Conservation (phyloP, 176 grass and related monocot species). For the Alloteropsis semialata region DNA sequence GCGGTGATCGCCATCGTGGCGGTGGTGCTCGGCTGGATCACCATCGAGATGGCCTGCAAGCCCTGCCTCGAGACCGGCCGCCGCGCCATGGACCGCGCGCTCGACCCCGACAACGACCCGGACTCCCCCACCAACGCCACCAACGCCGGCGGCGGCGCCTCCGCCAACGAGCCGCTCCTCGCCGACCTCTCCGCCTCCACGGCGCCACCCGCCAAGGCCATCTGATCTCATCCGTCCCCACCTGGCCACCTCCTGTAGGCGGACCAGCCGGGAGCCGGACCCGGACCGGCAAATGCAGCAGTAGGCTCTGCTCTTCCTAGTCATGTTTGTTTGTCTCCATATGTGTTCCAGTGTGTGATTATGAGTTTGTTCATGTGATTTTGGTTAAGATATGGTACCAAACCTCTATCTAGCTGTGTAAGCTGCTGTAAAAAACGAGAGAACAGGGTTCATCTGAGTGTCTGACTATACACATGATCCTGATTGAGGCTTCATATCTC, state of each 20-base stretch:
- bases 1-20: constrained; percentile 78
- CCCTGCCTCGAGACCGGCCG: constrained; percentile 84
- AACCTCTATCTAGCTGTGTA: not conserved
- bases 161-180: constrained; percentile 47
- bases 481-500: not conserved
- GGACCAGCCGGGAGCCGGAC: no score
- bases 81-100: constrained; percentile 77
- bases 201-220: constrained; percentile 35
- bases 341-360: not conserved
- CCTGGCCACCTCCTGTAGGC: not conserved
- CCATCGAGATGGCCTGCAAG: constrained; percentile 97
- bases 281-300: not conserved
- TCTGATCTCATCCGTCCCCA: constrained; percentile 15
- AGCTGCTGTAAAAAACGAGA: constrained; percentile 9
- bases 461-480: not conserved
- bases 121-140: constrained; percentile 34
- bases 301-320: not conserved
- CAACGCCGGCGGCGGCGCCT: not conserved
- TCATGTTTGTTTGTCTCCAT: not conserved
- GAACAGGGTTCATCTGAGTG: not conserved
- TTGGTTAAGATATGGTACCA: not conserved
- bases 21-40: constrained; percentile 81
- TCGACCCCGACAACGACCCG: constrained; percentile 77
- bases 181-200: constrained; percentile 35
- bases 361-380: constrained; percentile 18